Conservation (phyloP, 2,329 filamentous ascomycete genomes). For the Hypoxylon sp. region DNA sequence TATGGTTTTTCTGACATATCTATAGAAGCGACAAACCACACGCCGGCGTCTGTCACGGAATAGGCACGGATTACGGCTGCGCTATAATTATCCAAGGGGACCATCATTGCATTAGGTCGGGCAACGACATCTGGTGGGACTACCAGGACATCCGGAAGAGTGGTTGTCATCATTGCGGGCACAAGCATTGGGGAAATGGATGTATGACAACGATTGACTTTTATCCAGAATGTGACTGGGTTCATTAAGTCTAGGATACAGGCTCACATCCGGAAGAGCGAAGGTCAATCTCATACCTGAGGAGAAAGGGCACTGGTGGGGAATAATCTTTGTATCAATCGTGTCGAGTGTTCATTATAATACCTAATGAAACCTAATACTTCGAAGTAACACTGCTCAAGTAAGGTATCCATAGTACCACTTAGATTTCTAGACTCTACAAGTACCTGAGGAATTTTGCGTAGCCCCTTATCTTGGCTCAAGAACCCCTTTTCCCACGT, state of each 20-base stretch:
- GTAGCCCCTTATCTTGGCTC: too few species aligned
- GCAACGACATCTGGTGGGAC: constrained; percentile 42
- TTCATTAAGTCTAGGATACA: constrained; percentile 2
- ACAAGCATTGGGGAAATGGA: constrained; percentile 34
- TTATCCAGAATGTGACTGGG: constrained; percentile 18
- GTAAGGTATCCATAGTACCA: too few species aligned
- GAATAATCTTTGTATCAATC: not conserved
- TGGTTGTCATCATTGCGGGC: constrained; percentile 41
- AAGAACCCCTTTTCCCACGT: too few species aligned
- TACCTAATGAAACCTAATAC: not conserved
- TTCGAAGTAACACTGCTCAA: too few species aligned
- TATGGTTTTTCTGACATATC: constrained; percentile 5
- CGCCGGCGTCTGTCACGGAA: constrained; percentile 26
- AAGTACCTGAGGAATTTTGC: too few species aligned
- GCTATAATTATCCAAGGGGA: constrained; percentile 32
- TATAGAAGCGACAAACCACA: constrained; percentile 32
- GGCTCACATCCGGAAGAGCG: not conserved
- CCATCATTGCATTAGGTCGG: constrained; percentile 16
- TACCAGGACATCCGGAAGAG: constrained; percentile 35
- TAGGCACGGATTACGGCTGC: constrained; percentile 32
- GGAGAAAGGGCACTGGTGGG: not conserved
- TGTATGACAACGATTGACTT: constrained; percentile 38
- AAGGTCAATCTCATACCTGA: not conserved
- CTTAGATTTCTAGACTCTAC: too few species aligned
- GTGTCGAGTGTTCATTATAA: not conserved